Evolutionary conservation across 805 yeast species (phyloP).

Genomic region (Ogataea pilisensis): DNA sequence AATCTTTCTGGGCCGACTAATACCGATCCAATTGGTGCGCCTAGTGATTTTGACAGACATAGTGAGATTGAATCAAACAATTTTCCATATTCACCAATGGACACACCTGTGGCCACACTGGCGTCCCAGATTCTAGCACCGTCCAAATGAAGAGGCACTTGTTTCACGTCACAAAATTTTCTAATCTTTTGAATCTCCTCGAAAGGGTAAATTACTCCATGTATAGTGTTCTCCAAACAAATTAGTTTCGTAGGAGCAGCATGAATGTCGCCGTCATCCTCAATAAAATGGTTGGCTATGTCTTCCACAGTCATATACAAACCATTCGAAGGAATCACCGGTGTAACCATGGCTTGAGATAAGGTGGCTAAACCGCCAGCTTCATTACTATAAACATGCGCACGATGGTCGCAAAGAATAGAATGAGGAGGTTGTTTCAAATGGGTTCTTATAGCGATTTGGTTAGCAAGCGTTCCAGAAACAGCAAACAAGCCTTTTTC

Average conservation of each 20-base stretch:
- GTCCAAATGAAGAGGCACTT: conserved; percentile 72
- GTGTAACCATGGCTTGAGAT: conserved; percentile 87
- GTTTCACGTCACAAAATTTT: conserved; percentile 59
- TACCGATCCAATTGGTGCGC: conserved; percentile 91
- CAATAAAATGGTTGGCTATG: conserved; percentile 52
- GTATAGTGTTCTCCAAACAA: conserved; percentile 83
- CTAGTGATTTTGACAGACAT: conserved; percentile 84
- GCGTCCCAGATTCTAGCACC: conserved; percentile 98
- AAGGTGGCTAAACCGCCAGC: conserved; percentile 90
- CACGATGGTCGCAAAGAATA: conserved; percentile 79
- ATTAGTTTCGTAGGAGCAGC: conserved; percentile 83
- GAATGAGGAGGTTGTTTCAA: conserved; percentile 80
- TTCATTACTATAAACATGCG: conserved; percentile 79
- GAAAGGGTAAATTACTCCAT: conserved; percentile 75
- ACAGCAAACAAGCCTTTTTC: conserved; percentile 80
- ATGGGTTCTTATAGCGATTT: conserved; percentile 74
- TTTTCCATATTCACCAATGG: conserved; percentile 66
- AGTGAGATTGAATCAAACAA: conserved; percentile 86
- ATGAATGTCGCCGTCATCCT: conserved; percentile 81
- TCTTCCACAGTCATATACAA: conserved; percentile 76
- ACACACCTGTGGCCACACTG: conserved; percentile 64
- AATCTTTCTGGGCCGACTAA: conserved; percentile 62
- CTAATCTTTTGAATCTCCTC: conserved; percentile 73
- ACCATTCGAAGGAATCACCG: conserved; percentile 77
- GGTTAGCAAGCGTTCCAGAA: conserved; percentile 89